A percentile compares a stretch with the other conserved stretches of the same genome.
phyloP scores from a whole-genome alignment of 768 basidiomycete genomes.

The Mycena belliarum region DNA sequence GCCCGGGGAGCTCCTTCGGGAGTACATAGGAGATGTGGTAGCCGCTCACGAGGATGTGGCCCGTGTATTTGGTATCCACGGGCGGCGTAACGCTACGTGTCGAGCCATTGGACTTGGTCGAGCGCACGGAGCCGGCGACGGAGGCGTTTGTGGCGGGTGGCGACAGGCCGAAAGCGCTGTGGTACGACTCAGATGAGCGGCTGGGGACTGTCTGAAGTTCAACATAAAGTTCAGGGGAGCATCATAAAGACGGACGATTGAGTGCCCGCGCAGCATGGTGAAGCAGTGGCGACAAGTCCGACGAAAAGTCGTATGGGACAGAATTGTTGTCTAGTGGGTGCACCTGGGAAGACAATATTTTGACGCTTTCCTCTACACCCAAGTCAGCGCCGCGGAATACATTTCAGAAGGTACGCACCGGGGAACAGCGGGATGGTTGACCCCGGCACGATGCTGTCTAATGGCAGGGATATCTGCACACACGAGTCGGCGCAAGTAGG shows the following conservation, averaged over 20 bases:
- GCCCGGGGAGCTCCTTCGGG: constrained; percentile 61
- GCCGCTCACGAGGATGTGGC: constrained; percentile 73
- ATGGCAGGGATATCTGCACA: constrained; percentile 62
- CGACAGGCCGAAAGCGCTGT: constrained; percentile 51
- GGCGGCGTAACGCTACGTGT: constrained; percentile 37
- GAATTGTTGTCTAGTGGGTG: constrained; percentile 76
- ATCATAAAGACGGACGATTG: constrained; percentile 32
- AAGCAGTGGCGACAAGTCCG: constrained; percentile 59
- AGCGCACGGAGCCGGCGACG: constrained; percentile 35
- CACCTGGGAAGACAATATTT: constrained; percentile 69
- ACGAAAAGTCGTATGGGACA: constrained; percentile 75
- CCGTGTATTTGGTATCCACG: constrained; percentile 69
- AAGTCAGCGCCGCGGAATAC: neutral
- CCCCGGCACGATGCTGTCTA: constrained; percentile 66
- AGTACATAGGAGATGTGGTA: constrained; percentile 78
- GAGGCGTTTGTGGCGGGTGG: constrained; percentile 33
- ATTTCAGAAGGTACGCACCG: constrained; percentile 43
- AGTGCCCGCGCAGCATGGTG: constrained; percentile 70
- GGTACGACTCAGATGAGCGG: constrained; percentile 63
- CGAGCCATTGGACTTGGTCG: constrained; percentile 37
- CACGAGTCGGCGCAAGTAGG: neutral
- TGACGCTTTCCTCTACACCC: constrained; percentile 72
- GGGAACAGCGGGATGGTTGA: constrained; percentile 71
- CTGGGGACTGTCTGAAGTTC: constrained; percentile 38
- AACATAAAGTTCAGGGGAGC: neutral